Conservation (phyloP, 2,329 filamentous ascomycete genomes). For the Fonsecaea monophora region DNA sequence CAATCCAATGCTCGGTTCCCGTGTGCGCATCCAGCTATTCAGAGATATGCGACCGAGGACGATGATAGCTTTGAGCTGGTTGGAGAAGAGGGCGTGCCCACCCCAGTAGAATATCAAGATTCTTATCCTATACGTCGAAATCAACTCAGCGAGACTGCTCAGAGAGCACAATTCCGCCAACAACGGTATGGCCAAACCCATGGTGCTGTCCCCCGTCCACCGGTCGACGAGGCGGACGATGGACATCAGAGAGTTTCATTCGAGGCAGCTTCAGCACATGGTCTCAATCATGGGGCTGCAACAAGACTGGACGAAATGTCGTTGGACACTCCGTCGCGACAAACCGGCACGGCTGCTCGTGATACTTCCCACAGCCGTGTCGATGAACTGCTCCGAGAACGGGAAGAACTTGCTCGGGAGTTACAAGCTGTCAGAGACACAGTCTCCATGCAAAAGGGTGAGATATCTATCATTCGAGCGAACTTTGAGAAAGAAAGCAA, state of each 20-base stretch:
- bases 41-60: constrained; percentile 44
- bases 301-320: constrained; percentile 21
- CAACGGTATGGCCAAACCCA: constrained; percentile 38
- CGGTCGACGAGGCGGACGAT: not conserved
- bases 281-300: constrained; percentile 20
- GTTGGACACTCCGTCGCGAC: constrained; percentile 13
- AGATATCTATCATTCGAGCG: constrained; percentile 66
- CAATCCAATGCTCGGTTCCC: constrained; percentile 19
- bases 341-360: constrained; percentile 40
- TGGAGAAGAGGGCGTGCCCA: constrained; percentile 46
- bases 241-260: constrained; percentile 11
- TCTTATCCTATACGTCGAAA: constrained; percentile 25
- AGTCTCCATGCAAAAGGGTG: constrained; percentile 62
- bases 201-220: constrained; percentile 5
- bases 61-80: constrained; percentile 50
- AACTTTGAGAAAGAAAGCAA: constrained; percentile 62
- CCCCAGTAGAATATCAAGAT: constrained; percentile 40
- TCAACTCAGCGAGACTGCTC: constrained; percentile 33
- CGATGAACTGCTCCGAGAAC: constrained; percentile 45
- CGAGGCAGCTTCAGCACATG: not conserved
- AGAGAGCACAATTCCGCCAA: constrained; percentile 40
- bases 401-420: constrained; percentile 49
- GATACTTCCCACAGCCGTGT: constrained; percentile 36
- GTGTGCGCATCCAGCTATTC: constrained; percentile 15
- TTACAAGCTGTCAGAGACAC: constrained; percentile 49